Base-by-base conservation (phyloP, 768 basidiomycete genomes). In the Podaxis sp. region DNA sequence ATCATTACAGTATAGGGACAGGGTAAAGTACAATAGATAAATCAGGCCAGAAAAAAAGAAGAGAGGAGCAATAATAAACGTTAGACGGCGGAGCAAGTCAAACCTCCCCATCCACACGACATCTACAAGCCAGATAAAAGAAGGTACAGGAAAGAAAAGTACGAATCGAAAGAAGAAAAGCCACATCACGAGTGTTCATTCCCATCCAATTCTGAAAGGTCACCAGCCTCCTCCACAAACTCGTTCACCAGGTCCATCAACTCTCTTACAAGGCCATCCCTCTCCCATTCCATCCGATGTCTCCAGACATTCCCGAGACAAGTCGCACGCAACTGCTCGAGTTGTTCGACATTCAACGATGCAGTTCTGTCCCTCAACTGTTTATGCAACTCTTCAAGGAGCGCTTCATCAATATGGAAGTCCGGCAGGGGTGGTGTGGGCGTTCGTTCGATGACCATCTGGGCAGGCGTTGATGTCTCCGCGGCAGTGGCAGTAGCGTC, bases 261-360 rank as follows among this genome's bases (percentile, higher is more conserved):
- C 66, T 91, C 86, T 30, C 72, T 71, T 2, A 96, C 71, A 56
- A 96, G 77, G 5, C 70, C 74, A 67, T 85, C 82, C 51, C 96
- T 81, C 70, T 97, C 84, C 97, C 97, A 99, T 37, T 90, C 89
- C 12, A 79, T 77, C 38, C 95, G 77, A 65, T 85, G 87, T 30
- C 85, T 79, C 96, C 96, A 99, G n/a, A 98, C 81, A 55, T 79
- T 79, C 46, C 87, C 86, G 26, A 95, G 83, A 67, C 87, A 90
- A 2, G 84, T 86, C 7, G 97, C 96, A 4, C 97, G 86, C 5
- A 99, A 81, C 74, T 99, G 95, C 72, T 99, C 97, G 5, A 99
- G 83, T 71, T 96, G 87, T 71, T 99, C 97, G 55, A 98, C 81
- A 26, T 80, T 91, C 48, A 98, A 77, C 0, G 70, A 71, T 5